These are phyloP conservation scores for Bolboschoenoplectus hybrid DNA, from an alignment of 202 grass and related monocot genomes.

Conservation along the genomic window DNA sequence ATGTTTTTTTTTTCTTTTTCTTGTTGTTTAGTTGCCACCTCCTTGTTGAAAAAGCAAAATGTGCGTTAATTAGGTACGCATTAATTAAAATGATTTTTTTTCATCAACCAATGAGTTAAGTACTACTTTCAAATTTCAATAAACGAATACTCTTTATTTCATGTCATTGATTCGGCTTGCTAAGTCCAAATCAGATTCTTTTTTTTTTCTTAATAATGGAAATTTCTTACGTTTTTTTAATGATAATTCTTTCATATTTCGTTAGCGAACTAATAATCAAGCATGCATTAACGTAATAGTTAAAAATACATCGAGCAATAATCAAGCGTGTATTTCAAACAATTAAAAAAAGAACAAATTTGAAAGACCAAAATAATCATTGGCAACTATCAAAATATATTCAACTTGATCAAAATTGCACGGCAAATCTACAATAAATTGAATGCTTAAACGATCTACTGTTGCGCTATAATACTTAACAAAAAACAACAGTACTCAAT, in stretches of 20 bases:
- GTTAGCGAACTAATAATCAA: not conserved
- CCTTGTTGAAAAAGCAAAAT: not conserved
- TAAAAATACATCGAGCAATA: too few relatives aligned
- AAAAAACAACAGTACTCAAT: too few relatives aligned
- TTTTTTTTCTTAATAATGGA: not conserved
- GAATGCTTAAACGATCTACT: too few relatives aligned
- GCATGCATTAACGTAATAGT: too few relatives aligned
- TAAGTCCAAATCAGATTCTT: not conserved
- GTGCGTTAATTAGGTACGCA: slow-evolving; percentile 30
- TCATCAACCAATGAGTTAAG: not conserved
- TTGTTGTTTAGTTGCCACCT: slow-evolving; percentile 17
- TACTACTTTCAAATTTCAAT: not conserved
- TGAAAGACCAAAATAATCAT: too few relatives aligned
- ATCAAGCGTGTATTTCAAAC: too few relatives aligned
- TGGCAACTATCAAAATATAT: too few relatives aligned
- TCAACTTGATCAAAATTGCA: too few relatives aligned
- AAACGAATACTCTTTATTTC: not conserved
- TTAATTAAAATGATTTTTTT: not conserved
- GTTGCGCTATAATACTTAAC: too few relatives aligned
- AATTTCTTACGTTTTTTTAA: not conserved
- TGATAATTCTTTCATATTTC: not conserved
- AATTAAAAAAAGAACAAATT: too few relatives aligned
- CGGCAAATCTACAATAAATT: too few relatives aligned
- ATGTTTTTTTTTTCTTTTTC: not conserved
- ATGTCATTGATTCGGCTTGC: not conserved